phyloP scores from a whole-genome alignment of 176 grass and related monocot genomes.

The Phoenix roebelenii region DNA sequence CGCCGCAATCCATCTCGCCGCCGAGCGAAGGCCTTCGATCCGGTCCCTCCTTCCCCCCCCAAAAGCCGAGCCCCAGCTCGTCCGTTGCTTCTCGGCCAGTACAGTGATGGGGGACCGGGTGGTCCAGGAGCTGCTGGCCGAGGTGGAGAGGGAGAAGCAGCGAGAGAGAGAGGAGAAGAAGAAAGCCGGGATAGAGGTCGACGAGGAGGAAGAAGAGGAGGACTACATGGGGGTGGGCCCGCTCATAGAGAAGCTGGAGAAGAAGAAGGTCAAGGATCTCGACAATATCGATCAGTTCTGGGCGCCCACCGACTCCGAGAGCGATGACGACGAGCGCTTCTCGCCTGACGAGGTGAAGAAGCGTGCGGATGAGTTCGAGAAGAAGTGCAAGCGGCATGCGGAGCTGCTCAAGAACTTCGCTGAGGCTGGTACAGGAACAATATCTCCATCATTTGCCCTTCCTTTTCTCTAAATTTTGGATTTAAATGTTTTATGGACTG shows the following conservation, averaged over 20 bases:
- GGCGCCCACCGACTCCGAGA: conserved; percentile 80
- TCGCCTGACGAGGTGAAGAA: conserved; percentile 31
- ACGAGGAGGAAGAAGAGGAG: conserved; percentile 30
- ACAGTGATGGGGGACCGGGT: conserved; percentile 12
- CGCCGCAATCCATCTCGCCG: not conserved
- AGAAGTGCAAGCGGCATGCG: conserved; percentile 63
- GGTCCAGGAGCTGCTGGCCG: conserved; percentile 43
- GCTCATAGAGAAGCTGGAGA: conserved; percentile 67
- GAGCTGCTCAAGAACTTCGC: conserved; percentile 59
- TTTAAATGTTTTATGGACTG: not conserved
- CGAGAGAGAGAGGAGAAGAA: conserved; percentile 12
- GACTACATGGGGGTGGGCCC: conserved; percentile 68
- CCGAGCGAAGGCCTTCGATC: not conserved
- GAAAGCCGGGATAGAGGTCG: conserved; percentile 15
- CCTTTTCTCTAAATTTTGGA: not conserved
- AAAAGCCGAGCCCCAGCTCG: not conserved
- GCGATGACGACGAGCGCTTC: conserved; percentile 83
- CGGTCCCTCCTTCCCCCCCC: not conserved
- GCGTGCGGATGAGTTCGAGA: conserved; percentile 62
- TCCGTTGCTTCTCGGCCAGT: conserved; percentile 16
- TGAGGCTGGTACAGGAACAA: conserved; percentile 44
- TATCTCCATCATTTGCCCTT: not conserved
- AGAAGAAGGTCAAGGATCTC: conserved; percentile 26
- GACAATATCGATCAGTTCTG: conserved; percentile 29
- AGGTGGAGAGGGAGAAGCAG: conserved; percentile 55